Base-by-base conservation (phyloP, 768 basidiomycete genomes). In the Fomitopsis serialis region DNA sequence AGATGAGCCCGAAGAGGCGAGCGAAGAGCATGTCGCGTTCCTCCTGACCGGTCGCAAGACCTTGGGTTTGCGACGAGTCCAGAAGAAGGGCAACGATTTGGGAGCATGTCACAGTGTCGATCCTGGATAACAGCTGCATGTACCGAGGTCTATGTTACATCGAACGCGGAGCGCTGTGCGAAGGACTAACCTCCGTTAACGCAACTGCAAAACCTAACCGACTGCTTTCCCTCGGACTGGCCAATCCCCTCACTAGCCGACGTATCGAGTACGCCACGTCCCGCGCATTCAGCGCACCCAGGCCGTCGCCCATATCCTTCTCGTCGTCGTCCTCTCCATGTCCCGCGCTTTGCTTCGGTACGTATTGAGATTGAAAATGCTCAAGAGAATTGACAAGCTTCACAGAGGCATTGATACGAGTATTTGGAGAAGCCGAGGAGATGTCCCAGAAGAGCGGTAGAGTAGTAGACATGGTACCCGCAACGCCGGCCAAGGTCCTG, bases 181-280 rank as follows among this genome's bases (percentile, higher is more conserved):
- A 34, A 23, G 34, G 15, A 68, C 81, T 60, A 63, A 96, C 95
- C 78, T 97, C 95, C 0, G 96, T 93, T 59, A 99, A 74, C 29
- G 94, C 93, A 42, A 99, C 96, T 9, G 94, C 92, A 66, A 98
- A 99, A 17, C 96, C 96, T 35, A 98, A 73, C 59, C 96, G 73
- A 68, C 93, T 96, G 67, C 91, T 92, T 67, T 99, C 95, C 61
- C 94, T 77, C 1, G 93, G 89, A 67, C 92, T 95, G 0, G 89
- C 92, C 27, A 99, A 75, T 12, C 96, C 96, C 40, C 93, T 78
- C 17, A 96, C 73, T 34, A 99, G 78, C 15, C 96, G 70, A 48
- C 90, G 81, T 63, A 98, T 84, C 4, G 95, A 90, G 66, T 99
- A 99, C 6, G 89, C 81, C 1, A 97, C 91, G 73, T 99, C 96